These are phyloP conservation scores for Colletotrichum melonis DNA, from an alignment of 2,329 filamentous ascomycete genomes.

Conservation along the genomic window DNA sequence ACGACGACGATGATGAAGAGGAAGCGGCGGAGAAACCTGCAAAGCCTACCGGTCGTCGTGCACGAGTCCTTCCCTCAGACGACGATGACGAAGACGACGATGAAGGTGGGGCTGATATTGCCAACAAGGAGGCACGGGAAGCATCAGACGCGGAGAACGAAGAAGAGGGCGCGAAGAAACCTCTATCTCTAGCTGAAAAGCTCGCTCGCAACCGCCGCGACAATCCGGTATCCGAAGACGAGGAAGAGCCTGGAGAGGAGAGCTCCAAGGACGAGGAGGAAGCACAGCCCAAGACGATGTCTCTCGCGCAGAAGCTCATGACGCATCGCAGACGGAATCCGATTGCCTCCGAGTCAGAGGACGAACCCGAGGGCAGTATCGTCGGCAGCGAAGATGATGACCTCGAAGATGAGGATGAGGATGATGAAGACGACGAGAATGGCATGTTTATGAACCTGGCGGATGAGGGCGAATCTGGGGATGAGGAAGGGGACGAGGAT, in stretches of 20 bases:
- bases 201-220: constrained; percentile 21
- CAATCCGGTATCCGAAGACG: constrained; percentile 26
- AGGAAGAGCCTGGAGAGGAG: constrained; percentile 15
- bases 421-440: constrained; percentile 35
- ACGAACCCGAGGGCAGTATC: constrained; percentile 37
- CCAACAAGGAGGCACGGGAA: neutral
- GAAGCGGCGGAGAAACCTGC: neutral
- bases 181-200: constrained; percentile 15
- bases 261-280: constrained; percentile 15
- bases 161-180: neutral
- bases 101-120: constrained; percentile 22
- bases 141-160: neutral
- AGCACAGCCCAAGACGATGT: constrained; percentile 31
- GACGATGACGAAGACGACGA: constrained; percentile 33
- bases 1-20: constrained; percentile 32
- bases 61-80: constrained; percentile 16
- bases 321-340: constrained; percentile 36
- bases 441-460: constrained; percentile 48
- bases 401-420: constrained; percentile 36
- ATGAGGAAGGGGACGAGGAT: constrained; percentile 10
- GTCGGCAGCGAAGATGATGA: constrained; percentile 35
- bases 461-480: constrained; percentile 39
- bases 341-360: constrained; percentile 37
- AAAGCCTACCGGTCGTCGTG: neutral
- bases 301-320: constrained; percentile 40